Evolutionary conservation across 305 asterid genomes (phyloP).

Genomic region (Fraxinus baroniana): DNA sequence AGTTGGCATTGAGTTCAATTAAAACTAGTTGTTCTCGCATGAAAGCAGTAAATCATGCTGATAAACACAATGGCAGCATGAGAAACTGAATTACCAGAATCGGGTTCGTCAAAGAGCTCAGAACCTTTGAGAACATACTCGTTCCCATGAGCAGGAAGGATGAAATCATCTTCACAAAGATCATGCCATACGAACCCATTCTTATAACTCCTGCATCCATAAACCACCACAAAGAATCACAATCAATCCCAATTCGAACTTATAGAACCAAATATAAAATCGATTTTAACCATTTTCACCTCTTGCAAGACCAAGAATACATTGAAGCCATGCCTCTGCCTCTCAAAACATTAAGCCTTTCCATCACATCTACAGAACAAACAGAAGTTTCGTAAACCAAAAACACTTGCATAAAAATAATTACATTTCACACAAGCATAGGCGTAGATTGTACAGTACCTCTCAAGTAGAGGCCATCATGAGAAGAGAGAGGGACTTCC

Average conservation of each 20-base stretch:
- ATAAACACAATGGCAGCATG: not conserved
- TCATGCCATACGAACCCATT: conserved; percentile 91
- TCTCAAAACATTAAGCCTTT: conserved; percentile 71
- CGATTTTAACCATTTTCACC: conserved; percentile 41
- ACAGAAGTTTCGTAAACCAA: conserved; percentile 9
- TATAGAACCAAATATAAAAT: not conserved
- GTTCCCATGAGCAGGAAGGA: conserved; percentile 75
- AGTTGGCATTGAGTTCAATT: not conserved
- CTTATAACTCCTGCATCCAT: conserved; percentile 64
- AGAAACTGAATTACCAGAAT: conserved; percentile 45
- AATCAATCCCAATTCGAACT: not conserved
- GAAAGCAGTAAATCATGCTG: not conserved
- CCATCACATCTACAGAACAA: conserved; percentile 66
- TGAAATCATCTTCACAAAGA: conserved; percentile 72
- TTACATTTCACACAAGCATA: not conserved
- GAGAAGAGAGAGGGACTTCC: conserved; percentile 44
- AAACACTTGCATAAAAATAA: not conserved
- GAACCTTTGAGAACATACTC: conserved; percentile 95
- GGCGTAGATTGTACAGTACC: conserved; percentile 24
- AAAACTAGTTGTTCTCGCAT: not conserved
- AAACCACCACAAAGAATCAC: conserved; percentile 6
- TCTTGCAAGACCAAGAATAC: conserved; percentile 98
- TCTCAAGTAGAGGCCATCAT: conserved; percentile 47
- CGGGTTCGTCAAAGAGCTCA: conserved; percentile 65
- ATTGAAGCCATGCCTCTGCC: conserved; percentile 80